phyloP scores from a whole-genome alignment of 768 basidiomycete species.

The Xanthoconium stramineum region DNA sequence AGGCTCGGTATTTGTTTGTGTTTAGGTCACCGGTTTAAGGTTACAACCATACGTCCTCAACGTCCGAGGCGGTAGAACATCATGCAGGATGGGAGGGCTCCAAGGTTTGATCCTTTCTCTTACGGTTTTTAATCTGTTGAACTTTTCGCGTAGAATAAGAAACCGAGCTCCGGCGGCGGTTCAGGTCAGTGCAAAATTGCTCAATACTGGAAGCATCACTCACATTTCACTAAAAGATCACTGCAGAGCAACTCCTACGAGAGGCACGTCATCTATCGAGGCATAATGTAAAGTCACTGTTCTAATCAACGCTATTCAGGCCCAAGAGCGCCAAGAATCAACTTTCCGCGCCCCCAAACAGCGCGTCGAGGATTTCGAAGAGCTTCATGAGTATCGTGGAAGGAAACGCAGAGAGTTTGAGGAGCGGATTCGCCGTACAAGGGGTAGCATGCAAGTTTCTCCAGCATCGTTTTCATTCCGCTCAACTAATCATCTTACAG shows the following conservation, averaged over 20 bases:
- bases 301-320: constrained; percentile 42
- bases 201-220: constrained; percentile 4
- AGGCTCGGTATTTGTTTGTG: constrained; percentile 11
- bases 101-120: constrained; percentile 46
- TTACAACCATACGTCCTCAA: neutral
- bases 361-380: constrained; percentile 93
- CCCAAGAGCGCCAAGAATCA: constrained; percentile 96
- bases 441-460: constrained; percentile 69
- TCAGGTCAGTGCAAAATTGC: constrained; percentile 52
- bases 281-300: neutral
- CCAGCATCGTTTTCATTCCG: neutral
- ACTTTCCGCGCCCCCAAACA: constrained; percentile 91
- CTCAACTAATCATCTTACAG: constrained; percentile 34
- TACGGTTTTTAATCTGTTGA: neutral
- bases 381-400: constrained; percentile 85
- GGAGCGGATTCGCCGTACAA: constrained; percentile 76
- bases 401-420: constrained; percentile 93
- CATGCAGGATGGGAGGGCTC: constrained; percentile 83
- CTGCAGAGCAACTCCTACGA: constrained; percentile 94
- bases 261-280: constrained; percentile 51
- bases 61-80: constrained; percentile 1
- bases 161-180: constrained; percentile 94
- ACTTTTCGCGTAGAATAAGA: constrained; percentile 64
- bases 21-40: constrained; percentile 3
- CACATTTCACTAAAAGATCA: constrained; percentile 60